These are phyloP conservation scores for Kurtzmaniella quercitrusa DNA, from an alignment of 1,139 yeast genomes.

Conservation along the genomic window DNA sequence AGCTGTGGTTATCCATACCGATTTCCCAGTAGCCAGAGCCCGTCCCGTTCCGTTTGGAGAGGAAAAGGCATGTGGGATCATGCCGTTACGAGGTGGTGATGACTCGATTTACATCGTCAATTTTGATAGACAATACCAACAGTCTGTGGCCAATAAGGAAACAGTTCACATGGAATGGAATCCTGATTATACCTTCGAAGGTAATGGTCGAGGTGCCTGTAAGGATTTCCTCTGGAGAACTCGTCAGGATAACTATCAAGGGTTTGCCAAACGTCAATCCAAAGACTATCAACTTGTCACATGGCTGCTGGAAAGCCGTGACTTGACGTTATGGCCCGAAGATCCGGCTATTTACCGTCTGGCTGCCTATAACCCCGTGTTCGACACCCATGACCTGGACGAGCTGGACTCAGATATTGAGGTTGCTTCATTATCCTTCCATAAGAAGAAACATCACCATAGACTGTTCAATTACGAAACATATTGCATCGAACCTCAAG, in stretches of 20 bases:
- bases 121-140: constrained; percentile 44
- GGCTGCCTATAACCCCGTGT: constrained; percentile 49
- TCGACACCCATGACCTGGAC: constrained; percentile 21
- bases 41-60: constrained; percentile 84
- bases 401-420: constrained; percentile 17
- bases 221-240: constrained; percentile 87
- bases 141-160: constrained; percentile 21
- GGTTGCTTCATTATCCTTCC: background rate
- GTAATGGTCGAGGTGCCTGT: constrained; percentile 72
- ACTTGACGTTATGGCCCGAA: constrained; percentile 78
- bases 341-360: constrained; percentile 54
- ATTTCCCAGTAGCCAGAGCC: constrained; percentile 86
- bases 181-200: constrained; percentile 64
- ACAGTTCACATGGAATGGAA: constrained; percentile 26
- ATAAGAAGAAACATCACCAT: background rate
- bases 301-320: constrained; percentile 83
- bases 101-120: constrained; percentile 69
- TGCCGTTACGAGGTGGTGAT: constrained; percentile 87
- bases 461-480: constrained; percentile 26
- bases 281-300: constrained; percentile 86
- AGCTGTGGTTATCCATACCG: constrained; percentile 59
- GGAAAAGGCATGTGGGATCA: constrained; percentile 71
- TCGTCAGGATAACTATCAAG: constrained; percentile 37
- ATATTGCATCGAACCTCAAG: constrained; percentile 37
- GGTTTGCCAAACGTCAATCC: constrained; percentile 22